phyloP scores from a whole-genome alignment of 2,329 filamentous ascomycete genomes.

The Cryphonectria nitschkei region DNA sequence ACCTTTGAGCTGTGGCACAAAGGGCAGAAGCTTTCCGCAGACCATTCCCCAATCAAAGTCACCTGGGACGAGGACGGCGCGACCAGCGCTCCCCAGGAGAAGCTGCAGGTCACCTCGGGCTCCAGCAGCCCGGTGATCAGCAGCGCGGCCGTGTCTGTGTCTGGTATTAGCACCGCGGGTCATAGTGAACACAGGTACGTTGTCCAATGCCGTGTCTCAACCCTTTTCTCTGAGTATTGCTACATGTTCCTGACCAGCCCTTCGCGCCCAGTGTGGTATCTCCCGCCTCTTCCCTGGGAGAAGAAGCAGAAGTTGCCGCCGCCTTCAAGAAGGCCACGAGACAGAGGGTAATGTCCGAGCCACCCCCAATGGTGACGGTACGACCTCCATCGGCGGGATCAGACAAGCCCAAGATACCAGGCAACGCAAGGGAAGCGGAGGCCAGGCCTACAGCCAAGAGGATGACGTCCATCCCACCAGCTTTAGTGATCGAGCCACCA shows the following conservation, averaged over 20 bases:
- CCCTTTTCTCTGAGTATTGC: background rate
- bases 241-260: constrained; percentile 6
- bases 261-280: constrained; percentile 4
- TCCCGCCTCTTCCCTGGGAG: constrained; percentile 11
- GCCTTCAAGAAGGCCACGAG: constrained; percentile 6
- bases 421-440: background rate
- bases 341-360: constrained; percentile 3
- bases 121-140: constrained; percentile 20
- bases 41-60: constrained; percentile 44
- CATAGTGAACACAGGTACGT: constrained; percentile 25
- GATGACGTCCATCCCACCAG: constrained; percentile 8
- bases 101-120: background rate
- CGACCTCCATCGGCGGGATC: constrained; percentile 5
- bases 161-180: constrained; percentile 21
- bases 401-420: background rate
- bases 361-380: constrained; percentile 6
- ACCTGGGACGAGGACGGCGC: constrained; percentile 32
- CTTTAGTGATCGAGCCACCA: constrained; percentile 1
- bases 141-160: constrained; percentile 25
- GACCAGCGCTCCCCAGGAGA: background rate
- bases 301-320: constrained; percentile 1
- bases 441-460: background rate
- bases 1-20: constrained; percentile 49
- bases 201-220: background rate
- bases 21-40: constrained; percentile 43